Evolutionary conservation across 441 rosid species (phyloP).

Genomic region (Pelargonium fulgidum): DNA sequence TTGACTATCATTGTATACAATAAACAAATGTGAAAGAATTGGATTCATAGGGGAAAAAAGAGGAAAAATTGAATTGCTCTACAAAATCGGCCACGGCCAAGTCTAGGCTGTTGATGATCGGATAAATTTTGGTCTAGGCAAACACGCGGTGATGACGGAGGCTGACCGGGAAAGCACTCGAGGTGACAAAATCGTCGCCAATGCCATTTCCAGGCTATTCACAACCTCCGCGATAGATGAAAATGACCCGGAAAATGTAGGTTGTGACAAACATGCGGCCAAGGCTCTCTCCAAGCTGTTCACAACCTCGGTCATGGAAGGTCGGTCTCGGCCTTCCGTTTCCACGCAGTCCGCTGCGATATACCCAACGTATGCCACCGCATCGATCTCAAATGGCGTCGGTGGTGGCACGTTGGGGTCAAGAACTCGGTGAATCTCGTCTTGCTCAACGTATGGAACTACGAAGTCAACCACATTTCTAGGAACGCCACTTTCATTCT

Average conservation of each 20-base stretch:
- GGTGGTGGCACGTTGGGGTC: slow-evolving; percentile 60
- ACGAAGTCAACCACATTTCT: slow-evolving; percentile 62
- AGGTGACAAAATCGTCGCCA: too few species aligned
- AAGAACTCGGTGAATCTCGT: slow-evolving; percentile 57
- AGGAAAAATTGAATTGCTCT: too few species aligned
- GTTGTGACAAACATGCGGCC: slow-evolving; percentile 35
- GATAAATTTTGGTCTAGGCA: too few species aligned
- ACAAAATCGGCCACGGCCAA: too few species aligned
- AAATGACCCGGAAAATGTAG: slow-evolving; percentile 26
- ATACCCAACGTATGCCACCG: slow-evolving; percentile 51
- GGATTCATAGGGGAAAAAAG: too few species aligned
- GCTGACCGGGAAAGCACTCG: too few species aligned
- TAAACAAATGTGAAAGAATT: too few species aligned
- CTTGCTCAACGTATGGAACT: slow-evolving; percentile 49
- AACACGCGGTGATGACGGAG: too few species aligned
- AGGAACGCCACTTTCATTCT: slow-evolving; percentile 40
- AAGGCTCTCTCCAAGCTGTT: slow-evolving; percentile 51
- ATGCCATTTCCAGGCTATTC: too few species aligned
- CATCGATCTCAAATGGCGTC: slow-evolving; percentile 61
- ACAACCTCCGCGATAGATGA: too few species aligned
- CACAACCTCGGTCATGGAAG: slow-evolving; percentile 55
- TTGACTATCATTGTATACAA: too few species aligned
- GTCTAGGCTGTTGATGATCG: too few species aligned
- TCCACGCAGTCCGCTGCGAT: slow-evolving; percentile 55
- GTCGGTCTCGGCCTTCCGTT: slow-evolving; percentile 46